Evolutionary conservation across 1,284 basidiomycete species (phyloP).

Genomic region (Sphagnurus paluster): DNA sequence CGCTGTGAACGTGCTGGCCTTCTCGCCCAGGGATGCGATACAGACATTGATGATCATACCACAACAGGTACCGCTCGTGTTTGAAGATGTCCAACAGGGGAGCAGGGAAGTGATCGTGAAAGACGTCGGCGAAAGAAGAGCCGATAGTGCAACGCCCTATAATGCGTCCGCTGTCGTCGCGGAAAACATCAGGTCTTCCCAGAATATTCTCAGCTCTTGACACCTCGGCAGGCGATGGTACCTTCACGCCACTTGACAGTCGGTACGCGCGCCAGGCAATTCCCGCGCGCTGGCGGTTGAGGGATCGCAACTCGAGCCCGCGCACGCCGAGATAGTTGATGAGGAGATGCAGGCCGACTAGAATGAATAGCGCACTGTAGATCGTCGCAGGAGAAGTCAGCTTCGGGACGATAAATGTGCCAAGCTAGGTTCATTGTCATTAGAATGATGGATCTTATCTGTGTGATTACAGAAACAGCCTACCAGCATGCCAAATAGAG

Average conservation of each 20-base stretch:
- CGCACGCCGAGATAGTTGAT: slow-evolving; percentile 62
- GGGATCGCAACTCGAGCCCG: slow-evolving; percentile 51
- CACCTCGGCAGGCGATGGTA: slow-evolving; percentile 32
- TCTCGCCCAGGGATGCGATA: slow-evolving; percentile 9
- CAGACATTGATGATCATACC: slow-evolving; percentile 36
- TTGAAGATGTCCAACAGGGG: slow-evolving; percentile 35
- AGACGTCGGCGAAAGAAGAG: slow-evolving; percentile 34
- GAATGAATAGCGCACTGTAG: slow-evolving; percentile 48
- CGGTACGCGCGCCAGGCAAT: slow-evolving; percentile 51
- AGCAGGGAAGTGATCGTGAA: slow-evolving; percentile 25
- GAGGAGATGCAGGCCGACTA: slow-evolving; percentile 54
- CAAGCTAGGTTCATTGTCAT: slow-evolving; percentile 47
- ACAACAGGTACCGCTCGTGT: slow-evolving; percentile 49
- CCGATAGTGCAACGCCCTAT: slow-evolving; percentile 48
- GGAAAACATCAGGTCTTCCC: slow-evolving; percentile 32
- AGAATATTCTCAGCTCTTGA: slow-evolving; percentile 39
- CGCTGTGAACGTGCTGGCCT: slow-evolving; percentile 9
- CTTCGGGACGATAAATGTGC: slow-evolving; percentile 56
- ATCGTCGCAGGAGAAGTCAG: slow-evolving; percentile 49
- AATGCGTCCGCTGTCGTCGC: slow-evolving; percentile 30
- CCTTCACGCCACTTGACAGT: slow-evolving; percentile 15
- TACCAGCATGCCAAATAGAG: slow-evolving; percentile 66
- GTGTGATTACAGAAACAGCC: slow-evolving; percentile 24
- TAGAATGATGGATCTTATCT: too few relatives aligned
- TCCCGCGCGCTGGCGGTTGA: slow-evolving; percentile 59